Evolutionary conservation across 116 monocot species (phyloP), one percentile per base, ranked within the genome.

Genomic region (Posidonia oceanica): DNA sequence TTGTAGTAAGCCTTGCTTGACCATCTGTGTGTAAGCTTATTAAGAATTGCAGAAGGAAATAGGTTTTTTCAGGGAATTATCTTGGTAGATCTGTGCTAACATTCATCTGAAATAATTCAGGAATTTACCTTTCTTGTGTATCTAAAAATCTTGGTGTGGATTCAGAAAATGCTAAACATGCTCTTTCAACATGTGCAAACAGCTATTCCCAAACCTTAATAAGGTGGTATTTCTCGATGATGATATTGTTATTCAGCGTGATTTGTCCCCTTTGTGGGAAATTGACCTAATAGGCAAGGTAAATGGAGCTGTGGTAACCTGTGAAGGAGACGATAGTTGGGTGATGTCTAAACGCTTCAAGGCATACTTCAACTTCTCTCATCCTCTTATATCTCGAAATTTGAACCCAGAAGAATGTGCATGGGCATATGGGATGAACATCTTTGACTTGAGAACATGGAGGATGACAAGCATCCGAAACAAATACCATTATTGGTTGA

Each of bases 341-440:
- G 97, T 91, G 3, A 97, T 91, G 91, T 87, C 89, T 4, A 91
- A 97, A 80, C 79, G 69, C 56, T 91, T 97, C 79, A 79, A 68
- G 64, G 91, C 82, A 72, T 97, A 97, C 67, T 87, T 97, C 71
- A 97, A 97, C 71, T 97, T 91, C 58, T 89, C 97, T 39, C 85
- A 97, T 75, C 91, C 92, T 11, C 76, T 91, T 22, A 87, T 97
- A 67, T 75, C 79, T 7, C 79, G 80, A 37, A 81, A 80, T 66
- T 80, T 97, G 57, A 81, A 92, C 62, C 82, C 83, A 16, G 41
- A 84, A 37, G 97, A 92, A 54, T 97, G 97, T 79, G 97, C 87
- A 57, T 97, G 97, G 97, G 92, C 97, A 6, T 97, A 92, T 75
- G 97, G 97, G 14, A 87, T 97, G 97, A 92, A 97, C 63, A 80